phyloP scores from a whole-genome alignment of 352 stramenopile species.

The Achlya hypogyna region DNA sequence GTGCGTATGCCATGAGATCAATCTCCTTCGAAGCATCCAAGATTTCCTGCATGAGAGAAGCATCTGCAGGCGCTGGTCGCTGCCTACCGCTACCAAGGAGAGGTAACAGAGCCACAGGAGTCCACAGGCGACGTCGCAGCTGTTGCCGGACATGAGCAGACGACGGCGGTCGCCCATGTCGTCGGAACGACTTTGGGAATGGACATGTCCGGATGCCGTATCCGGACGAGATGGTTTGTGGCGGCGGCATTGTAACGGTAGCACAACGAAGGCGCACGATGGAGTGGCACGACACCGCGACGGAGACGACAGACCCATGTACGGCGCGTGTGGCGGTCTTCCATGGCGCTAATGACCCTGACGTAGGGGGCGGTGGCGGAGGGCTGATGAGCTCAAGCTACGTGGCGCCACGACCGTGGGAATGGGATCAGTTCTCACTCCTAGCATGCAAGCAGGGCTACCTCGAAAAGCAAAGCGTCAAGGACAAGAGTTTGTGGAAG shows the following conservation, averaged over 20 bases:
- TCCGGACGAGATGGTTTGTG: neutral
- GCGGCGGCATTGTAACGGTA: conserved; percentile 11
- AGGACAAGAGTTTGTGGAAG: conserved; percentile 63
- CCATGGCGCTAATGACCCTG: neutral
- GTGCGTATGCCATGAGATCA: too few relatives aligned
- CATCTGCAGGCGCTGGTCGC: too few relatives aligned
- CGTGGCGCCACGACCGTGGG: conserved; percentile 6
- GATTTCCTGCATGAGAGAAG: too few relatives aligned
- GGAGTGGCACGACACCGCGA: neutral
- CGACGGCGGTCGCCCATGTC: neutral
- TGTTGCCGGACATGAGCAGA: too few relatives aligned
- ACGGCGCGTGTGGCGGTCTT: neutral
- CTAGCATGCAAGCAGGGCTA: conserved; percentile 67
- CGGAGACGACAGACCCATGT: neutral
- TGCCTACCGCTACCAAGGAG: too few relatives aligned
- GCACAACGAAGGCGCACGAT: neutral
- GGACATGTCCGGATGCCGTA: neutral
- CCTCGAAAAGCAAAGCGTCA: conserved; percentile 74
- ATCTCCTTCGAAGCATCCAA: too few relatives aligned
- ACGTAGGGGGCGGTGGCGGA: neutral
- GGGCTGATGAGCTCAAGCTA: conserved; percentile 15
- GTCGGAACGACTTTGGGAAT: neutral
- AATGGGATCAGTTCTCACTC: conserved; percentile 13
- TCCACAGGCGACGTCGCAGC: too few relatives aligned
- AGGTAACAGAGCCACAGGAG: too few relatives aligned